Evolutionary conservation across 257 asterid genomes (phyloP).

Genomic region (Rauvolfia tetraphylla): DNA sequence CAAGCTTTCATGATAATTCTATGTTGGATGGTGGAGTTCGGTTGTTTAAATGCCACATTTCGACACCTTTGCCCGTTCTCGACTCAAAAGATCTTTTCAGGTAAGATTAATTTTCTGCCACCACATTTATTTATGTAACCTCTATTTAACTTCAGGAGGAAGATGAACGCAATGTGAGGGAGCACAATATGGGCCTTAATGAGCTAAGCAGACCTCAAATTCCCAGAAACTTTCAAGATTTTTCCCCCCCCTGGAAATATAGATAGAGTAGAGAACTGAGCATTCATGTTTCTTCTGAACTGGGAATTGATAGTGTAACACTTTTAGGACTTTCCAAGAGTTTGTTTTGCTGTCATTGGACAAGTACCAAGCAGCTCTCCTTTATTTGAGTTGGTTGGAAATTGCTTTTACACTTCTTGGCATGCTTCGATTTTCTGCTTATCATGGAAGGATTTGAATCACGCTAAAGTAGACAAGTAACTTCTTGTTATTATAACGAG

Average conservation of each 20-base stretch:
- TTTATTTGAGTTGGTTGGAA: background rate
- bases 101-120: slow-evolving; percentile 28
- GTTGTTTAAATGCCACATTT: slow-evolving; percentile 63
- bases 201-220: background rate
- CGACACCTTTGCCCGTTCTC: slow-evolving; percentile 48
- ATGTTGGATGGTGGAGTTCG: slow-evolving; percentile 85
- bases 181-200: background rate
- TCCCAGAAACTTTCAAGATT: background rate
- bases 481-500: background rate
- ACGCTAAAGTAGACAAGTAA: background rate
- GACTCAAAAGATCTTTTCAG: slow-evolving; percentile 55
- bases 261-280: background rate
- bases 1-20: slow-evolving; percentile 48
- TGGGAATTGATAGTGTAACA: background rate
- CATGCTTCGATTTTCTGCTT: background rate
- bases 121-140: background rate
- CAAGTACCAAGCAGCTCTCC: background rate
- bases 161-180: background rate
- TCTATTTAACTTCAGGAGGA: background rate
- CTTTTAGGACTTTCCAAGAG: background rate
- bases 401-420: background rate
- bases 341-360: background rate
- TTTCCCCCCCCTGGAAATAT: background rate
- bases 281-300: background rate
- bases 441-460: too few species aligned